Evolutionary conservation across 129 eudicot species (phyloP).

Genomic region (Chrysanthemum seticuspe): DNA sequence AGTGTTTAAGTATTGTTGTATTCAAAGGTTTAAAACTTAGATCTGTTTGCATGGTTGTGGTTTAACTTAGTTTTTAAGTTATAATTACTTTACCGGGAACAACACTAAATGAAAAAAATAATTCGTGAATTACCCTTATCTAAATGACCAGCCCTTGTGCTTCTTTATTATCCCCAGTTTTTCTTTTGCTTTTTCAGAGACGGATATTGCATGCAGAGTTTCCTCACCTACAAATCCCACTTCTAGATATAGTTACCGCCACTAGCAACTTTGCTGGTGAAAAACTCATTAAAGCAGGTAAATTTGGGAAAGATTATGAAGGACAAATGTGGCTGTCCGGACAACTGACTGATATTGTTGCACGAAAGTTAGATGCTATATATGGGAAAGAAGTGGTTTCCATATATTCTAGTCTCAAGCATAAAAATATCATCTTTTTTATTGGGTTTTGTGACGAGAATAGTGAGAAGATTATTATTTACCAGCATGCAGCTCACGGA

Average conservation of each 20-base stretch:
- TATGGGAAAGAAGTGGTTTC: not conserved
- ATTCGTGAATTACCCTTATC: no score
- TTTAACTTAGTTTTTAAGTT: no score
- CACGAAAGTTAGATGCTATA: not conserved
- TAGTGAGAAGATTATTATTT: not conserved
- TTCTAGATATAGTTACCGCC: not conserved
- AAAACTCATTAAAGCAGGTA: not conserved
- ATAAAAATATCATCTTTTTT: not conserved
- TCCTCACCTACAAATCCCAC: not conserved
- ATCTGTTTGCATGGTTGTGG: no score
- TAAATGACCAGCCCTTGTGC: no score
- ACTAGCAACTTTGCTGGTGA: not conserved
- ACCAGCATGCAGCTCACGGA: not conserved
- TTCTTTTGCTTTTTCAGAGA: no score
- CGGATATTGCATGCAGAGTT: no score
- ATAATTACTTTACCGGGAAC: no score
- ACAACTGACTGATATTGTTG: not conserved
- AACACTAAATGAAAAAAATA: no score
- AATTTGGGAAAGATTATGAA: not conserved
- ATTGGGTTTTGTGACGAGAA: not conserved
- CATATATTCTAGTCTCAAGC: not conserved
- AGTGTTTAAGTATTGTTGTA: no score
- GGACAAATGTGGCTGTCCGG: not conserved
- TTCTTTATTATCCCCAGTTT: no score
- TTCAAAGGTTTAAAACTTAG: no score